Evolutionary conservation across 2,329 filamentous ascomycete species (phyloP).

Genomic region (Xylaria sp.): DNA sequence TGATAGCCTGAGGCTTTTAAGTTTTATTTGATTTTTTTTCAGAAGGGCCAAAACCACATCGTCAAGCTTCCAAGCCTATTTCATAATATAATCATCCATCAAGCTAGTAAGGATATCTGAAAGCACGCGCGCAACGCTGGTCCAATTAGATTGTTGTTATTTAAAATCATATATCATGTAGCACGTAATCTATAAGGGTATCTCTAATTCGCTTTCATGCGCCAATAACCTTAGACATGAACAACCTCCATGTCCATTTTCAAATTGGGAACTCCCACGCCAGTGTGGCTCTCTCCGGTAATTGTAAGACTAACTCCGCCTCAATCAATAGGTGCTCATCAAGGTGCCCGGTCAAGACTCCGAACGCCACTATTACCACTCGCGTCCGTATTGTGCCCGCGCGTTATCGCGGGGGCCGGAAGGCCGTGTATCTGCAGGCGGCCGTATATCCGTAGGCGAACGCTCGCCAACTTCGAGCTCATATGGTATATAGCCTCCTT

Average conservation of each 20-base stretch:
- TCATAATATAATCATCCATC: not conserved
- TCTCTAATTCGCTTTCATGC: not conserved
- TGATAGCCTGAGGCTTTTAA: too few relatives aligned
- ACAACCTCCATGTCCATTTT: not conserved
- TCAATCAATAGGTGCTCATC: too few relatives aligned
- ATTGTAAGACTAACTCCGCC: too few relatives aligned
- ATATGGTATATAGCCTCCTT: too few relatives aligned
- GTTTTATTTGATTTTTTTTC: not conserved
- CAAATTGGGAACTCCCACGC: not conserved
- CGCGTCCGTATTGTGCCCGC: too few relatives aligned
- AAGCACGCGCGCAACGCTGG: not conserved
- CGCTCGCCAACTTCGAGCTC: conserved; percentile 2
- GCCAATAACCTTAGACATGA: not conserved
- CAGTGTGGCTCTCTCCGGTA: not conserved
- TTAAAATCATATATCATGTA: not conserved
- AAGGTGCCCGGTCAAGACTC: too few relatives aligned
- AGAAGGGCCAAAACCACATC: not conserved
- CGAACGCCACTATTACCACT: too few relatives aligned
- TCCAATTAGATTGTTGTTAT: not conserved
- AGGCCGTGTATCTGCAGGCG: not conserved
- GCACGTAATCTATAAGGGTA: not conserved
- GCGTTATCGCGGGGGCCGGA: not conserved
- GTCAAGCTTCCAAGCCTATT: not conserved
- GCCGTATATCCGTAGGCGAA: conserved; percentile 2
- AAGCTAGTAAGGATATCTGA: not conserved